Evolutionary conservation across 331 rosid species (phyloP), one percentile per base, ranked within the genome.

Genomic region (Cydonia oblonga): DNA sequence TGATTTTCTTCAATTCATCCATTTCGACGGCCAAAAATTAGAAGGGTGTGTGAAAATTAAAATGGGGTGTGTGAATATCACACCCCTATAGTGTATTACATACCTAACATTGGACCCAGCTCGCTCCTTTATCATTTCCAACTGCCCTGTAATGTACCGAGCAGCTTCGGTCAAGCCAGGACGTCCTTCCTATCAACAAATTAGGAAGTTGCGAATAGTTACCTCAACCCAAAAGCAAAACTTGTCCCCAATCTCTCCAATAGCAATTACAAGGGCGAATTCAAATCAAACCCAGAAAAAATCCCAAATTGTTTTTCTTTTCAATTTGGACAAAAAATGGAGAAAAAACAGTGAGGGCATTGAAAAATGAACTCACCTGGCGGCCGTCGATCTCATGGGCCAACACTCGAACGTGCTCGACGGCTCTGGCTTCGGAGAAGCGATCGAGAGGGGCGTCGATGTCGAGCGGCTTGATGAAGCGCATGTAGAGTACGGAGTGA

Each of bases 101-200:
- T 28, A 86, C 88, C 97, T 90, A 75, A 86, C 12, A 52, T 87
- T 82, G 75, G 88, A 72, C 42, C 76, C 82, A 53, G 92, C 96
- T 81, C 96, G 89, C 18, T 83, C 86, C 86, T 90, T 87, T 62
- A 88, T 59, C 79, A 40, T 65, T 80, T 86, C 96, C 76, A 95
- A 76, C 80, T 88, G 96, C 20, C 83, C 84, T 76, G 68, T 81
- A 54, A 95, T 91, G 78, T 95, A 95, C 3, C 78, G 68, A 70
- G 96, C 96, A 68, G 97, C 99, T 84, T 83, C 81, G 71, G 74
- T 88, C 76, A 91, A 80, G 56, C 99, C 99, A 80, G 96, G 96
- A 13, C 97, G 92, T 13, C 99, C 99, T 84, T 86, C 99, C 99
- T 95, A 69, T 78, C 69, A 78, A 72, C 82, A 72, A 81, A 76